phyloP scores from a whole-genome alignment of 345 rosid genomes.

The Eucalyptus pumila region DNA sequence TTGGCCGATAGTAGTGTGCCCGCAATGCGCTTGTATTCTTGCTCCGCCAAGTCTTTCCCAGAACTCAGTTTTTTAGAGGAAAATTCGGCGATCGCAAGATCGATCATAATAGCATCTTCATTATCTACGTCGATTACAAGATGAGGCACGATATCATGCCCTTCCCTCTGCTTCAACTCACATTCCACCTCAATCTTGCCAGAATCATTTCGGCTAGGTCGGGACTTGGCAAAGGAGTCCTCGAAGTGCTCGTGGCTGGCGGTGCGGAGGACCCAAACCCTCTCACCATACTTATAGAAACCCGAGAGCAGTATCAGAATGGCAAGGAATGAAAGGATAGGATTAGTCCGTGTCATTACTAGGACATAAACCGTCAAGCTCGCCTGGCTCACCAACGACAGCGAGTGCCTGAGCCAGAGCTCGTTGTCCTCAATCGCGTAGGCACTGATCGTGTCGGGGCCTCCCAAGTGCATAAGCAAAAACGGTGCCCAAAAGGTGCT shows the following conservation, averaged over 20 bases:
- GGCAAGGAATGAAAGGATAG: background rate
- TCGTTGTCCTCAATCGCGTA: background rate
- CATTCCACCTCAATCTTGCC: rapidly evolving
- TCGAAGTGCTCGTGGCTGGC: background rate
- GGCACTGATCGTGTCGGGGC: background rate
- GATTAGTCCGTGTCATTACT: background rate
- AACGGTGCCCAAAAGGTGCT: background rate
- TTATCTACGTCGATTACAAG: too few species aligned
- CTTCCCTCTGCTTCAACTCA: rapidly evolving
- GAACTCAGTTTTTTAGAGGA: rapidly evolving
- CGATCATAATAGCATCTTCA: too few species aligned
- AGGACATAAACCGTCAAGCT: rapidly evolving
- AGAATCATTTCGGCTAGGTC: rapidly evolving
- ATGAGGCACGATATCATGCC: rapidly evolving
- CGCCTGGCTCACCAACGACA: background rate
- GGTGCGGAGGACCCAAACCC: background rate
- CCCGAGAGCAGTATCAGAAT: background rate
- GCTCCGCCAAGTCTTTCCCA: rapidly evolving
- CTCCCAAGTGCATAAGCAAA: background rate
- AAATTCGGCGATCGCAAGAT: rapidly evolving
- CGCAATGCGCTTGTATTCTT: rapidly evolving
- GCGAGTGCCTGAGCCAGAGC: background rate
- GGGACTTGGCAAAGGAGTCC: rapidly evolving
- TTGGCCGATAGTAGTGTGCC: too few species aligned
- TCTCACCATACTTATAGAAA: slow-evolving; percentile 10